Percentiles rank a stretch among this genome's conserved stretches.
Evolutionary conservation across 306 rosid genomes (phyloP).

Genomic region (Alnus rubra): DNA sequence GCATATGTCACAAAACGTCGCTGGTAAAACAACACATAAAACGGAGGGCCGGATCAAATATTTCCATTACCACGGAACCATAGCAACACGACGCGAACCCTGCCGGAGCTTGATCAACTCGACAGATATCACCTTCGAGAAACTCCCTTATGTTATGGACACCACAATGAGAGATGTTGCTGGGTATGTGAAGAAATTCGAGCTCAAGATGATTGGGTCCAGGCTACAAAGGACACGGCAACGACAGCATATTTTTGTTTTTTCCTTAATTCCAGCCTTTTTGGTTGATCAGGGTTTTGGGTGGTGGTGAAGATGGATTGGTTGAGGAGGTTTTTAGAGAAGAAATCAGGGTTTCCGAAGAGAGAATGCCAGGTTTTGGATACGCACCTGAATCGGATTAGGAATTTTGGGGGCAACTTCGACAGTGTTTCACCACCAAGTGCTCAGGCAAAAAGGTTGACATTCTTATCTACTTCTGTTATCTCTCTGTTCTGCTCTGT

Average conservation of each 20-base stretch:
- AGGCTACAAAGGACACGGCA: slow-evolving; percentile 59
- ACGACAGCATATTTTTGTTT: slow-evolving; percentile 30
- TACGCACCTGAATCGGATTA: background rate
- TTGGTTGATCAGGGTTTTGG: background rate
- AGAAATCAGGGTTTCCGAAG: background rate
- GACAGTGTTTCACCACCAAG: background rate
- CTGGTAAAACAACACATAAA: slow-evolving; percentile 77
- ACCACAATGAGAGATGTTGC: slow-evolving; percentile 81
- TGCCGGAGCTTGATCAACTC: slow-evolving; percentile 58
- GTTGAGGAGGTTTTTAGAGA: background rate
- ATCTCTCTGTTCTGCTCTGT: too few species aligned
- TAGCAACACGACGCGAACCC: slow-evolving; percentile 72
- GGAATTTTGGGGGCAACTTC: background rate
- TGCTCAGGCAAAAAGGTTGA: background rate
- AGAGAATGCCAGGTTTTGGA: background rate
- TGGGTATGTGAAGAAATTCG: slow-evolving; percentile 77
- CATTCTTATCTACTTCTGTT: background rate
- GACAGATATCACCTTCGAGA: slow-evolving; percentile 48
- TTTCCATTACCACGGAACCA: slow-evolving; percentile 90
- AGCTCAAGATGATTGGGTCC: slow-evolving; percentile 83
- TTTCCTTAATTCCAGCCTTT: background rate
- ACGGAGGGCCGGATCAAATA: slow-evolving; percentile 77
- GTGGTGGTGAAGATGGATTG: background rate
- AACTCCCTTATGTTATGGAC: slow-evolving; percentile 65
- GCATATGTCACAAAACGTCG: slow-evolving; percentile 86